Evolutionary conservation across 2,329 filamentous ascomycete species (phyloP).

Genomic region (Cladophialophora immunda): DNA sequence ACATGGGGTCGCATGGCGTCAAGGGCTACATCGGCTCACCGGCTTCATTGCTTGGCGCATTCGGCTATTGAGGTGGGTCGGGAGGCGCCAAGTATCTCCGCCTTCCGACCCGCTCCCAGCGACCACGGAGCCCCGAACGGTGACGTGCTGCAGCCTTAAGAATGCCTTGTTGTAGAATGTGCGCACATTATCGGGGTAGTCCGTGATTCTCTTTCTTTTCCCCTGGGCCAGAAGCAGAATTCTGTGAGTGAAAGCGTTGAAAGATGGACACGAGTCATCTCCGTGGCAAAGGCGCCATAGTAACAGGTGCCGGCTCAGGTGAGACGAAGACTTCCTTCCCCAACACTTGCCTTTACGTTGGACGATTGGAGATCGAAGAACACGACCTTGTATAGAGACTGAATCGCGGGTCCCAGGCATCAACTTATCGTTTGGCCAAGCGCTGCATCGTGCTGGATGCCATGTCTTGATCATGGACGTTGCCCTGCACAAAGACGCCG

Average conservation of each 20-base stretch:
- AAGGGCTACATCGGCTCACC: neutral
- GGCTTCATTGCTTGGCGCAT: neutral
- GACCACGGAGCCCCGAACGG: neutral
- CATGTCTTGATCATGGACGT: slow-evolving; percentile 57
- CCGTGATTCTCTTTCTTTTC: neutral
- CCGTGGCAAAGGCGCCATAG: slow-evolving; percentile 23
- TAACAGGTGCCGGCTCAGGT: slow-evolving; percentile 25
- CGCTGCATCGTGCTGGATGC: slow-evolving; percentile 45
- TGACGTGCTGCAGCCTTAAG: neutral
- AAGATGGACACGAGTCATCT: slow-evolving; percentile 3
- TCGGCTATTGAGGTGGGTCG: neutral
- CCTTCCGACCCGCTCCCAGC: neutral
- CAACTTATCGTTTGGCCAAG: slow-evolving; percentile 40
- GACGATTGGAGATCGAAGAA: neutral
- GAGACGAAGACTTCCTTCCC: neutral
- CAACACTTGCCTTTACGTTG: neutral
- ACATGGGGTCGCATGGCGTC: too few relatives aligned
- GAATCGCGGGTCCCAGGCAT: slow-evolving; percentile 46
- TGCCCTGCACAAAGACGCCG: slow-evolving; percentile 54
- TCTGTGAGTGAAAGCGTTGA: neutral
- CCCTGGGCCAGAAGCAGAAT: neutral
- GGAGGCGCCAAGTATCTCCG: neutral
- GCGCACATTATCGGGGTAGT: neutral
- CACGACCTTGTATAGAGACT: neutral
- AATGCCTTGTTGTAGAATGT: neutral